A percentile compares a stretch with the other conserved stretches of the same genome.
Conservation (phyloP, 768 basidiomycete species). For the Lyophyllum decastes region DNA sequence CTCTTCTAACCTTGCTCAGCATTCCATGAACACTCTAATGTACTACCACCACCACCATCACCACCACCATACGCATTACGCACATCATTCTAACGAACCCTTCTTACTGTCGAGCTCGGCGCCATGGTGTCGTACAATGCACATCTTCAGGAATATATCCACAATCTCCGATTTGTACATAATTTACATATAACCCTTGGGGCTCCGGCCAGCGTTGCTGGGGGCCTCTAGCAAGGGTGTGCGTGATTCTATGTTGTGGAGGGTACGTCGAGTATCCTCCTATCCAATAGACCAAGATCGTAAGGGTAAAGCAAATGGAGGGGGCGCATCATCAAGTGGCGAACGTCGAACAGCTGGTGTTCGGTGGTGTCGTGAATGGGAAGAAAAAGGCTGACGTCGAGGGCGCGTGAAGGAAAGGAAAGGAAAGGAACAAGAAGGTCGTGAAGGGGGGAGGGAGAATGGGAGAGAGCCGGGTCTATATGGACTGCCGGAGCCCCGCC, state of each 20-base stretch:
- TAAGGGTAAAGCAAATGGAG: not conserved
- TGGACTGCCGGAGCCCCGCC: constrained; percentile 12
- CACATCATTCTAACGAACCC: not conserved
- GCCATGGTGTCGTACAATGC: not conserved
- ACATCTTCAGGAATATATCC: constrained; percentile 6
- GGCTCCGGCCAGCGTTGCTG: not conserved
- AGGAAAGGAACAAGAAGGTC: not conserved
- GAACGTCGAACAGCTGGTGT: constrained; percentile 7
- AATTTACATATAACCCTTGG: not conserved
- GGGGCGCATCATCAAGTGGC: not conserved
- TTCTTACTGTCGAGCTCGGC: not conserved
- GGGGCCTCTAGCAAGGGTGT: not conserved
- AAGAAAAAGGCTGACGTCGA: not conserved
- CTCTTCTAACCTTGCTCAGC: not conserved
- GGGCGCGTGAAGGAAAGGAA: not conserved
- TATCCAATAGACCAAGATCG: constrained; percentile 2
- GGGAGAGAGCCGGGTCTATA: constrained; percentile 2
- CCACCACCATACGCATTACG: not conserved
- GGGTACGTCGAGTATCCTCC: not conserved
- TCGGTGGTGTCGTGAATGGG: not conserved
- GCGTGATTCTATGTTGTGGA: not conserved
- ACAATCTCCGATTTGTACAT: not conserved
- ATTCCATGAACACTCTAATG: not conserved
- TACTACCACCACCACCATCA: constrained; percentile 10
- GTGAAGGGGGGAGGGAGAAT: constrained; percentile 2